phyloP scores from a whole-genome alignment of 345 rosid species.

The Sonneratia alba region DNA sequence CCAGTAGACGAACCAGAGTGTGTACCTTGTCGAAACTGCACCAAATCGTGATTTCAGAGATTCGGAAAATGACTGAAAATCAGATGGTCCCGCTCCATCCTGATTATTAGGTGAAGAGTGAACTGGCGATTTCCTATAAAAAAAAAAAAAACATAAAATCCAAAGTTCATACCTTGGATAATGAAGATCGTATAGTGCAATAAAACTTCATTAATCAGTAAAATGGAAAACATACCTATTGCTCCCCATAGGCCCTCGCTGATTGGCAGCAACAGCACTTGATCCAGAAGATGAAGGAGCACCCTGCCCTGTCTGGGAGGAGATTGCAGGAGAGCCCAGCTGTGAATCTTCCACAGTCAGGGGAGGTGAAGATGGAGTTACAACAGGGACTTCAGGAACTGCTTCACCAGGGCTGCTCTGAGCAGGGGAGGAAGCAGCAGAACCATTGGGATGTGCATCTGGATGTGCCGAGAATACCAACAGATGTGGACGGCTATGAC shows the following conservation, averaged over 20 bases:
- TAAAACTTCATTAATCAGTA: background rate
- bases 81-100: constrained; percentile 86
- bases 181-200: background rate
- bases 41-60: constrained; percentile 62
- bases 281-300: constrained; percentile 49
- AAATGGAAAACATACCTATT: constrained; percentile 32
- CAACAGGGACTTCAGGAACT: constrained; percentile 22
- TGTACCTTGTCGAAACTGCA: constrained; percentile 70
- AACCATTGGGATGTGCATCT: constrained; percentile 32
- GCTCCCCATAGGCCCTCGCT: constrained; percentile 21
- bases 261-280: constrained; percentile 21
- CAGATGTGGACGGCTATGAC: constrained; percentile 69
- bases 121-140: constrained; percentile 34
- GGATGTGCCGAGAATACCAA: constrained; percentile 66
- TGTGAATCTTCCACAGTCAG: constrained; percentile 23
- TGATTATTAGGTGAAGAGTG: constrained; percentile 53
- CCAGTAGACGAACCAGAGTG: background rate
- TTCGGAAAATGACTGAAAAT: constrained; percentile 78
- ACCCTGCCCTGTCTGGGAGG: constrained; percentile 27
- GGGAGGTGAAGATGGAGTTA: constrained; percentile 37
- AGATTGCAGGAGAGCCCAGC: constrained; percentile 16
- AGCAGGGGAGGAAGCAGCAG: constrained; percentile 48
- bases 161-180: background rate
- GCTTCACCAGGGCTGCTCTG: constrained; percentile 48
- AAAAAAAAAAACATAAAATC: constrained; percentile 3